These are phyloP conservation scores for Biscogniauxia sp. DNA, from an alignment of 2,329 filamentous ascomycete species.

Conservation along the genomic window DNA sequence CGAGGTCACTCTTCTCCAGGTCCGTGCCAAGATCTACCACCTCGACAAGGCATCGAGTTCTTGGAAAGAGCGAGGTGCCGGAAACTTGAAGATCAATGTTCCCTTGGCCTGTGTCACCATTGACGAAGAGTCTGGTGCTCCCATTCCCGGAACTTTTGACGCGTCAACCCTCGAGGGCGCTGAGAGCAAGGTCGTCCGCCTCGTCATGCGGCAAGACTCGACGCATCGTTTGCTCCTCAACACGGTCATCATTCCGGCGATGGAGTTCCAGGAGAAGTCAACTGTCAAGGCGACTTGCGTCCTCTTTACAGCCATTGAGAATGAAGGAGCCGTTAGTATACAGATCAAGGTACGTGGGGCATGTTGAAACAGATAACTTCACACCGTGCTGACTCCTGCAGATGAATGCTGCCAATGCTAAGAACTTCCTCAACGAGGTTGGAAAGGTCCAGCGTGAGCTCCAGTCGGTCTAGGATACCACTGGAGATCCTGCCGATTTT, in stretches of 20 bases:
- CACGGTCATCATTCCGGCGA: slow-evolving; percentile 72
- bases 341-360: slow-evolving; percentile 55
- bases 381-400: slow-evolving; percentile 23
- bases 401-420: slow-evolving; percentile 55
- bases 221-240: slow-evolving; percentile 86
- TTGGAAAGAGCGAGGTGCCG: slow-evolving; percentile 89
- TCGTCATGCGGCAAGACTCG: slow-evolving; percentile 90
- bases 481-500: slow-evolving; percentile 10
- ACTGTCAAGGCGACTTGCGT: slow-evolving; percentile 70
- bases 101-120: slow-evolving; percentile 55
- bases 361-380: background rate
- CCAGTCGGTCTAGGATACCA: slow-evolving; percentile 33
- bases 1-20: slow-evolving; percentile 71
- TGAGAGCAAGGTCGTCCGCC: slow-evolving; percentile 58
- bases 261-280: slow-evolving; percentile 77
- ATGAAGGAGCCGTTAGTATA: slow-evolving; percentile 54
- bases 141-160: slow-evolving; percentile 55
- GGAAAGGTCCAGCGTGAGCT: slow-evolving; percentile 51
- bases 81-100: slow-evolving; percentile 82
- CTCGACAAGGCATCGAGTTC: slow-evolving; percentile 66
- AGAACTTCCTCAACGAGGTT: slow-evolving; percentile 50
- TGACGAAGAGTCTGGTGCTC: slow-evolving; percentile 46
- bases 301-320: slow-evolving; percentile 63
- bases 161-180: slow-evolving; percentile 50
- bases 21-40: slow-evolving; percentile 81